Conservation (phyloP, 768 basidiomycete genomes). For the Collybiopsis confluens region DNA sequence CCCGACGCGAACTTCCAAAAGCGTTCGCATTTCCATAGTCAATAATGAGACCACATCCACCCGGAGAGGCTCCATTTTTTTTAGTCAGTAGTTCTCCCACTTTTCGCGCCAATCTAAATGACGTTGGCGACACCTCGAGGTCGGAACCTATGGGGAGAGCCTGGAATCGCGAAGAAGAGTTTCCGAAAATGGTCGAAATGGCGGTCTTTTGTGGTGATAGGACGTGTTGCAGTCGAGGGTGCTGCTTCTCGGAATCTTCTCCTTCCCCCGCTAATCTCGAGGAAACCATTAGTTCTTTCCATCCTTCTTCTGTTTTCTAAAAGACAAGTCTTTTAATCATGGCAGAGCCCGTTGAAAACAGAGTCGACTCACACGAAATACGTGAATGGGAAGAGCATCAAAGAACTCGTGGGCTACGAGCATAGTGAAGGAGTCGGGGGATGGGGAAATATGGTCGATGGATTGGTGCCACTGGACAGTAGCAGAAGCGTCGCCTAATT, state of each 20-base stretch:
- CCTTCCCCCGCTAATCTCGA: slow-evolving; percentile 20
- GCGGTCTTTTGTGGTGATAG: slow-evolving; percentile 45
- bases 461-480: slow-evolving; percentile 68
- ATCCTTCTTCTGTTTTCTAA: slow-evolving; percentile 75
- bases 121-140: slow-evolving; percentile 76
- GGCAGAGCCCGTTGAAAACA: neutral
- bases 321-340: neutral
- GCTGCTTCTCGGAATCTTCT: slow-evolving; percentile 58
- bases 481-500: slow-evolving; percentile 32
- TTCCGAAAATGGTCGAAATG: slow-evolving; percentile 50
- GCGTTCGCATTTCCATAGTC: slow-evolving; percentile 83
- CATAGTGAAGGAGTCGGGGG: slow-evolving; percentile 64
- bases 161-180: slow-evolving; percentile 67
- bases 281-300: slow-evolving; percentile 78
- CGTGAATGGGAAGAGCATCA: slow-evolving; percentile 90
- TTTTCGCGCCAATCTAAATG: slow-evolving; percentile 63
- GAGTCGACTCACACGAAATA: slow-evolving; percentile 62
- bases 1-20: slow-evolving; percentile 76
- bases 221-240: slow-evolving; percentile 36
- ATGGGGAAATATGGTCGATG: slow-evolving; percentile 58
- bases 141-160: slow-evolving; percentile 63
- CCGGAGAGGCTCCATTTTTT: slow-evolving; percentile 15
- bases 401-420: slow-evolving; percentile 97
- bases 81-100: slow-evolving; percentile 58
- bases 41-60: slow-evolving; percentile 71